These are phyloP conservation scores for Boletus barrowsii DNA, from an alignment of 768 basidiomycete genomes.

Conservation along the genomic window DNA sequence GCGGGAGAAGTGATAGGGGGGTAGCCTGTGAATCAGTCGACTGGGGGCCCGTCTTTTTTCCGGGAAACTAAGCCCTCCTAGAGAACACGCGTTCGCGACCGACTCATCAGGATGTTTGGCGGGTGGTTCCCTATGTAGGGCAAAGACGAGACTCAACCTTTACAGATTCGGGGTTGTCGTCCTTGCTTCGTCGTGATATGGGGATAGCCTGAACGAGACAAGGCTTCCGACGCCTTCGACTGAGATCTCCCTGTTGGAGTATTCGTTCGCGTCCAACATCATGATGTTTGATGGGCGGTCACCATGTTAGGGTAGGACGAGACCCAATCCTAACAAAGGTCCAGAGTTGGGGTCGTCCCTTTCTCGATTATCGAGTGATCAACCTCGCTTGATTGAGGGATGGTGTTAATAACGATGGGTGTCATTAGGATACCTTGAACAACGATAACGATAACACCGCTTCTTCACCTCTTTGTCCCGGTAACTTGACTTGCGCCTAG, in stretches of 20 bases:
- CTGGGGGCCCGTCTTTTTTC: too few relatives aligned
- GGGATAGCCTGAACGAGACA: too few relatives aligned
- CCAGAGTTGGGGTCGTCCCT: neutral
- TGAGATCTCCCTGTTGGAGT: too few relatives aligned
- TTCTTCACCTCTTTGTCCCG: conserved; percentile 10
- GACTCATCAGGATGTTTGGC: neutral
- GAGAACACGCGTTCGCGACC: neutral
- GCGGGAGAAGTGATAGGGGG: neutral
- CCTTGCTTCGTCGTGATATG: too few relatives aligned
- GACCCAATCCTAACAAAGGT: too few relatives aligned
- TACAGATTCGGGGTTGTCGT: too few relatives aligned
- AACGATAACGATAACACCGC: conserved; percentile 88
- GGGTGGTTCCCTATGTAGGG: neutral
- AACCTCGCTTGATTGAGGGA: conserved; percentile 94
- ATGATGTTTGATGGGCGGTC: too few relatives aligned
- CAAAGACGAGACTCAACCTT: neutral
- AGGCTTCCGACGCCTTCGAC: too few relatives aligned
- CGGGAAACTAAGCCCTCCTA: neutral
- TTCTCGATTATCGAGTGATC: conserved; percentile 86
- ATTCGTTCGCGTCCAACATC: too few relatives aligned
- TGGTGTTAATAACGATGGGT: conserved; percentile 67
- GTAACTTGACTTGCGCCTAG: neutral
- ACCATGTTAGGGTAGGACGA: too few relatives aligned
- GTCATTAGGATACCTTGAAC: conserved; percentile 87
- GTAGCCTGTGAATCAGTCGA: neutral